These are phyloP conservation scores for Penicillium chermesinum DNA, from an alignment of 495 filamentous ascomycete genomes.

Conservation along the genomic window DNA sequence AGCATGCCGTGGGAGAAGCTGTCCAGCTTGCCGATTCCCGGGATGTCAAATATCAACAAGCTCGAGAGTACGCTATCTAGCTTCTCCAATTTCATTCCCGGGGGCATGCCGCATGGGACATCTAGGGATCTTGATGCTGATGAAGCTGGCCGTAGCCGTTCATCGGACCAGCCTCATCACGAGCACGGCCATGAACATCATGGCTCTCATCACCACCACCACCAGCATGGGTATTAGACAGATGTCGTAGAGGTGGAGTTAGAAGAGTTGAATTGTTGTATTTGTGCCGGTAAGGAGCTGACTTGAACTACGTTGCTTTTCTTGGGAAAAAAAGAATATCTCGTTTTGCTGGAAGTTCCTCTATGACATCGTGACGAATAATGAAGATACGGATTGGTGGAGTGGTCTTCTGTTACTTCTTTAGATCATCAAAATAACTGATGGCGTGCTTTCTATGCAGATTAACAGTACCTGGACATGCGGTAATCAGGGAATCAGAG, in stretches of 20 bases:
- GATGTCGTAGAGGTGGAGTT: not conserved
- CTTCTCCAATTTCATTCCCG: slow-evolving; percentile 40
- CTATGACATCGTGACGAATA: too few species aligned
- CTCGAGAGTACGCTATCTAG: slow-evolving; percentile 31
- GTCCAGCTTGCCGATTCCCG: slow-evolving; percentile 38
- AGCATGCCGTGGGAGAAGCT: slow-evolving; percentile 35
- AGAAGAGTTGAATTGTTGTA: not conserved
- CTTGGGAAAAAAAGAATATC: too few species aligned
- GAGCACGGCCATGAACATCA: not conserved
- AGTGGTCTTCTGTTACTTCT: too few species aligned
- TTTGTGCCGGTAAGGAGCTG: too few species aligned
- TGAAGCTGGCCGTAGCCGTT: slow-evolving; percentile 1
- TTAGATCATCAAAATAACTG: too few species aligned
- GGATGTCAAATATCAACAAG: slow-evolving; percentile 36
- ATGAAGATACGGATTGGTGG: too few species aligned
- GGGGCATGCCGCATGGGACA: slow-evolving; percentile 36
- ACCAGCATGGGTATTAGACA: not conserved
- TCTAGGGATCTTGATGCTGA: slow-evolving; percentile 20
- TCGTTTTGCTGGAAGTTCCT: too few species aligned
- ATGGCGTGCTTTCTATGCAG: too few species aligned
- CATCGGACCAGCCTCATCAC: slow-evolving; percentile 5
- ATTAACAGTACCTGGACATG: too few species aligned
- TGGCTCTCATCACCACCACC: not conserved
- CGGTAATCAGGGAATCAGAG: too few species aligned
- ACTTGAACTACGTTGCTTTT: too few species aligned